A percentile compares a stretch with the other conserved stretches of the same genome.
Conservation (phyloP, 2,329 filamentous ascomycete genomes). For the Fusarium euwallaceae region DNA sequence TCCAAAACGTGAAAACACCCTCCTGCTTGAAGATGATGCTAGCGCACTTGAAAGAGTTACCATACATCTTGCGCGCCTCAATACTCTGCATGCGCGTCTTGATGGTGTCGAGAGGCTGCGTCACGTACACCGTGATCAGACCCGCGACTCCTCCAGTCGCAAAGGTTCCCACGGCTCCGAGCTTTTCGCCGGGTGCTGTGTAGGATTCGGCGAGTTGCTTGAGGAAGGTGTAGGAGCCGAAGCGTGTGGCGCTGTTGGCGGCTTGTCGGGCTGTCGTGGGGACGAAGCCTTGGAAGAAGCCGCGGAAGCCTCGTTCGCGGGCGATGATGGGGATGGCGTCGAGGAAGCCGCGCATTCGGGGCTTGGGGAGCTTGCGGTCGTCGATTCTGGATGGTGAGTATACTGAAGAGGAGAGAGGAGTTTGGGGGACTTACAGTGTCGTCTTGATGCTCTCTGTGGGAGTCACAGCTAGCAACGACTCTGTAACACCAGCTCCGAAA, state of each 20-base stretch:
- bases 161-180: conserved; percentile 89
- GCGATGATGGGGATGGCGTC: conserved; percentile 90
- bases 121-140: conserved; percentile 87
- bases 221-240: conserved; percentile 89
- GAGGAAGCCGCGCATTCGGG: conserved; percentile 91
- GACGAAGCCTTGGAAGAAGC: conserved; percentile 97
- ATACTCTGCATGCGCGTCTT: conserved; percentile 99
- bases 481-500: conserved; percentile 94
- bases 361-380: conserved; percentile 87
- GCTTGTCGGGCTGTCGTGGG: conserved; percentile 95
- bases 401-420: neutral
- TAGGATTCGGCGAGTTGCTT: conserved; percentile 94
- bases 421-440: conserved; percentile 71
- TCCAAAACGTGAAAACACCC: conserved; percentile 92
- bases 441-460: conserved; percentile 99
- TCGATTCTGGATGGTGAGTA: conserved; percentile 76
- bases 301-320: conserved; percentile 86
- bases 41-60: conserved; percentile 88
- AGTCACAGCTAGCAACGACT: conserved; percentile 92
- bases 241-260: conserved; percentile 92
- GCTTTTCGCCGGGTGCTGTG: conserved; percentile 93
- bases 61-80: conserved; percentile 83
- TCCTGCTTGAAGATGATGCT: conserved; percentile 88
- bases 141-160: conserved; percentile 90
- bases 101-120: conserved; percentile 86